Evolutionary conservation across 306 rosid genomes (phyloP), one percentile per base, ranked within the genome.

Genomic region (Gastrolobium villosum): DNA sequence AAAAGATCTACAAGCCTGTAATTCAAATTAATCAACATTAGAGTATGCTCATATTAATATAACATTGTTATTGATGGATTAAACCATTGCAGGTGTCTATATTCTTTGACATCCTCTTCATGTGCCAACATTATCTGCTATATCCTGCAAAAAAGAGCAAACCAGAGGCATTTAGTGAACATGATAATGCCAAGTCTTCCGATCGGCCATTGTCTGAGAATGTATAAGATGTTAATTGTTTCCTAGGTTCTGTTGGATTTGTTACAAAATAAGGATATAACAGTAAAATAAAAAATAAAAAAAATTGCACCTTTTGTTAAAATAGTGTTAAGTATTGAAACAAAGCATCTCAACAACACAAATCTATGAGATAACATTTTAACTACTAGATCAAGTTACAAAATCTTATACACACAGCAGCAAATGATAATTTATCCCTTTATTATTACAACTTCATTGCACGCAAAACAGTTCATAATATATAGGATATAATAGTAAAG

Each of bases 21-120:
- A 14, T 28, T 36, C 75, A 35, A 70, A 36, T 50, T 69, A 35
- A 49, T 49, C 10, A 34, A 66, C 28, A 8, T 2, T 36, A n/a
- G 15, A 4, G 39, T 65, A 9, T 26, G 26, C 14, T 55, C 14
- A 43, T 36, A 36, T 7, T 9, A 4, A 65, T 62, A 32, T 20
- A 31, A 49, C n/a, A 62, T 50, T 64, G 68, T 0, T 56, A 5
- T 52, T 84, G 34, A 59, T 53, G 41, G 59, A 63, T 61, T 45
- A 43, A 81, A 78, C 59, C 20, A 11, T 80, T 84, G 83, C 97
- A 94, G 97, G 88, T 91, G 50, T 83, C 94, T 67, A 60, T 94
- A 52, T 85, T 85, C 87, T 94, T 90, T 85, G 97, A 94, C 76
- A 80, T 92, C 55, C 79, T 91, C 13, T 94, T 94, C 89, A 86